Percentiles rank a stretch among this genome's conserved stretches.
These are phyloP conservation scores for Fusarium continuum DNA, from an alignment of 2,329 filamentous ascomycete genomes.

Conservation along the genomic window DNA sequence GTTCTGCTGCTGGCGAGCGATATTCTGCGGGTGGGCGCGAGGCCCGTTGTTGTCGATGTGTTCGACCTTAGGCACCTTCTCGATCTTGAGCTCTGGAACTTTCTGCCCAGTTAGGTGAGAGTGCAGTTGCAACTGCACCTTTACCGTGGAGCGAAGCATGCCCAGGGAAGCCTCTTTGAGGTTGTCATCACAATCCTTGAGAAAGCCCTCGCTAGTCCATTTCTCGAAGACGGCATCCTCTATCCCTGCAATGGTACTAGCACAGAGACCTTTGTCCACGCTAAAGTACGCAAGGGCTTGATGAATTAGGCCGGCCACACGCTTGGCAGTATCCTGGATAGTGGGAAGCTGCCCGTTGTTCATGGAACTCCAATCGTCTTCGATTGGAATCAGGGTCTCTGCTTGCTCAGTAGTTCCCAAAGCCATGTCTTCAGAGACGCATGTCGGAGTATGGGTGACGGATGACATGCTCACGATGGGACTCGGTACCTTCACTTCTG, in stretches of 20 bases:
- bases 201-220: conserved; percentile 40
- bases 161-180: conserved; percentile 35
- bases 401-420: background rate
- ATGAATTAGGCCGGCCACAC: conserved; percentile 9
- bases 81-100: background rate
- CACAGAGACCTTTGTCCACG: conserved; percentile 4
- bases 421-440: background rate
- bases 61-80: background rate
- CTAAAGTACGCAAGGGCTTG: conserved; percentile 16
- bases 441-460: background rate
- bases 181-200: conserved; percentile 36
- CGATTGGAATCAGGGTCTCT: conserved; percentile 21
- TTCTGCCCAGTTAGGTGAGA: background rate
- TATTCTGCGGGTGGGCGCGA: background rate
- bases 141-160: conserved; percentile 33
- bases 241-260: conserved; percentile 35
- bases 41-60: background rate
- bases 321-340: background rate
- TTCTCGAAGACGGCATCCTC: conserved; percentile 40
- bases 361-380: conserved; percentile 5
- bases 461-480: background rate
- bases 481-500: background rate
- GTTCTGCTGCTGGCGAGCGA: background rate
- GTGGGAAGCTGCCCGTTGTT: conserved; percentile 1
- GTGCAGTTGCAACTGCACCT: background rate